Base-by-base conservation (phyloP, 2,329 filamentous ascomycete genomes). In the Falciphora oryzae region DNA sequence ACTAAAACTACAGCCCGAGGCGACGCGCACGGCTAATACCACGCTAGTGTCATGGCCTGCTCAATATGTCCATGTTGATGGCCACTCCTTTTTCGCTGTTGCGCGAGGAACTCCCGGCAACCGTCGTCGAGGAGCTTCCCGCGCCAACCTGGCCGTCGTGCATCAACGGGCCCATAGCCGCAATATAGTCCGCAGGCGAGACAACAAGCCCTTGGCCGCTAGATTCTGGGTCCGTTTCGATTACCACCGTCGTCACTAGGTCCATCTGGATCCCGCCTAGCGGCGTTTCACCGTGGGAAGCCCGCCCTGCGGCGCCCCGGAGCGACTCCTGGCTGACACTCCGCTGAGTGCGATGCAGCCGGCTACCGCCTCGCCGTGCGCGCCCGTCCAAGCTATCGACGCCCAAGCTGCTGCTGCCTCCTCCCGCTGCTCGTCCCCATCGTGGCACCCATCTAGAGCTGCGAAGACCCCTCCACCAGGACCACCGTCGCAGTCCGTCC, bases 181-280 rank as follows among this genome's bases (percentile, higher is more conserved):
- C 50, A 14, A 63, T 35, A 22, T 63, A 63, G 29, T 63, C 61
- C 28, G 50, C 14, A 0, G 31, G 28, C 8, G 4, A 29, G 25
- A 63, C 61, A 35, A 38, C 50, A 13, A 63, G 44, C 10, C 61
- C 50, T 3, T 25, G n/a, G 16, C 57, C 44, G 25, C 61, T 57
- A 22, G 50, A 50, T 1, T 63, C 61, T 4, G 50, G 28, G 53
- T 70, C 67, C 29, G 66, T 65, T 64, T 73, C 73, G n/a, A 75
- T 70, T 31, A 71, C 71, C 10, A 74, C 70, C 18, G 67, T 70
- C 2, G 73, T 73, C 18, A 73, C 70, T 58, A 67, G 66, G 60
- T 73, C 72, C 70, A 73, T 69, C 66, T 73, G 69, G n/a, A 74
- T 67, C 14, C 66, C 66, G 16, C 67, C 64, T 2, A 63, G 28